These are phyloP conservation scores for Bryoerythrophyllum caledonicum DNA, from an alignment of 225 moss, liverwort and hornwort species.

Conservation along the genomic window DNA sequence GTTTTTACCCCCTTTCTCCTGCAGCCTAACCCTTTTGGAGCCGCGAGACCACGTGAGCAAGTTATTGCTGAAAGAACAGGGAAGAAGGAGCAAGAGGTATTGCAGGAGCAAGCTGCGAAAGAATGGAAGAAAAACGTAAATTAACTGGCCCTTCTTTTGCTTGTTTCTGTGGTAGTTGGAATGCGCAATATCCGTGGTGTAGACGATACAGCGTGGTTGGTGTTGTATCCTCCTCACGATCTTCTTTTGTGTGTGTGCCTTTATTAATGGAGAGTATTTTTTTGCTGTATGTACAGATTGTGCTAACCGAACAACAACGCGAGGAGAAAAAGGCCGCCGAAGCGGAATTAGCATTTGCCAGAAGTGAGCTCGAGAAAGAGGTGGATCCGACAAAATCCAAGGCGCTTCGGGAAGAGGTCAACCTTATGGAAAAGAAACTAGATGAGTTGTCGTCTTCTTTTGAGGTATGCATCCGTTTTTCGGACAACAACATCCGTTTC, in stretches of 20 bases:
- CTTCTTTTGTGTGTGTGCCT: background rate
- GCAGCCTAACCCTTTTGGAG: conserved; percentile 98
- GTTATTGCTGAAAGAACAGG: conserved; percentile 97
- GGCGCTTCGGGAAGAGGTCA: conserved; percentile 76
- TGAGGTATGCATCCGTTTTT: conserved; percentile 55
- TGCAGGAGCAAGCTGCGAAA: conserved; percentile 91
- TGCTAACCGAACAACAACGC: conserved; percentile 84
- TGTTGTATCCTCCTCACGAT: too few species aligned
- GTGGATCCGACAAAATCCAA: conserved; percentile 87
- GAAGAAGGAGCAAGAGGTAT: conserved; percentile 91
- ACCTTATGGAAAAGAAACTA: conserved; percentile 67
- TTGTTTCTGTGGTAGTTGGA: background rate
- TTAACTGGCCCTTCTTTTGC: background rate
- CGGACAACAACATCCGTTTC: background rate
- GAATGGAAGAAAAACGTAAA: conserved; percentile 99
- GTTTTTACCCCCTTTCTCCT: background rate
- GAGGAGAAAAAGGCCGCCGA: conserved; percentile 97
- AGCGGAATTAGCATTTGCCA: conserved; percentile 88
- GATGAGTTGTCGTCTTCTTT: conserved; percentile 80
- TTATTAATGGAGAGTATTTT: background rate
- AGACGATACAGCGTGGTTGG: background rate
- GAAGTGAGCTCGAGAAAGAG: conserved; percentile 91
- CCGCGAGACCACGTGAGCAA: conserved; percentile 98
- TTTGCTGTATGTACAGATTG: conserved; percentile 56
- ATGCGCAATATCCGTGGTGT: background rate